Conservation (phyloP, 2,329 filamentous ascomycete genomes). For the Fusarium chuoi region DNA sequence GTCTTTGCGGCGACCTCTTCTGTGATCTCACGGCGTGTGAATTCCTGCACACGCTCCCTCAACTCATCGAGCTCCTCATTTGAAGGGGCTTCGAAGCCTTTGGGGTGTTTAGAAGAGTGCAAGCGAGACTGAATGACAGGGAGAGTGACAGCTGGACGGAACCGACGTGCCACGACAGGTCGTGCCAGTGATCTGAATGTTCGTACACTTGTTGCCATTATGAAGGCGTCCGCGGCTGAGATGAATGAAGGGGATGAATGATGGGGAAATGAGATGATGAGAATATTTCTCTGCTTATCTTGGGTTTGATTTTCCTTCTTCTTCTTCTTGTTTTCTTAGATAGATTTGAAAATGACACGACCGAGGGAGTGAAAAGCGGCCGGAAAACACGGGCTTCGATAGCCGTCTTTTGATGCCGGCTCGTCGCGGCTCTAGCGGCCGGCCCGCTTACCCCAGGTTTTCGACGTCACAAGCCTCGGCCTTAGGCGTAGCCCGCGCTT, state of each 20-base stretch:
- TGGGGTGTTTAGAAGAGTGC: conserved; percentile 69
- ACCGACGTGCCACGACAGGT: conserved; percentile 43
- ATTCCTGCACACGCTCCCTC: conserved; percentile 86
- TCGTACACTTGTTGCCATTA: conserved; percentile 57
- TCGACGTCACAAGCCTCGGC: conserved; percentile 45
- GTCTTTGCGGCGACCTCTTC: conserved; percentile 83
- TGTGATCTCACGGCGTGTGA: conserved; percentile 86
- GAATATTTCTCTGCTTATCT: conserved; percentile 8
- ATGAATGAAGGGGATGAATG: not conserved
- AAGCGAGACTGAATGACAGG: conserved; percentile 52
- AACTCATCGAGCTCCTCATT: conserved; percentile 81
- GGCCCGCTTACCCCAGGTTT: conserved; percentile 44
- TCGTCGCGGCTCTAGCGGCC: conserved; percentile 39
- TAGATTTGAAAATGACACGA: not conserved
- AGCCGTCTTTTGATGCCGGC: conserved; percentile 28
- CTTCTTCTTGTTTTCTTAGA: not conserved
- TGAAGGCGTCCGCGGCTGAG: conserved; percentile 1
- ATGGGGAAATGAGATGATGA: not conserved
- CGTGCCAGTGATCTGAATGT: conserved; percentile 51
- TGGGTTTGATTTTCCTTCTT: not conserved
- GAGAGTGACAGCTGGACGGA: conserved; percentile 46
- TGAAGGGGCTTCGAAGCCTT: conserved; percentile 74
- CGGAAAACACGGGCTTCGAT: conserved; percentile 34
- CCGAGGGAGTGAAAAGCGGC: conserved; percentile 35
- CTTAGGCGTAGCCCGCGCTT: conserved; percentile 27